A percentile compares a stretch with the other conserved stretches of the same genome.
Evolutionary conservation across 2,329 filamentous ascomycete species (phyloP).

Genomic region (Hypoxylon sp.): DNA sequence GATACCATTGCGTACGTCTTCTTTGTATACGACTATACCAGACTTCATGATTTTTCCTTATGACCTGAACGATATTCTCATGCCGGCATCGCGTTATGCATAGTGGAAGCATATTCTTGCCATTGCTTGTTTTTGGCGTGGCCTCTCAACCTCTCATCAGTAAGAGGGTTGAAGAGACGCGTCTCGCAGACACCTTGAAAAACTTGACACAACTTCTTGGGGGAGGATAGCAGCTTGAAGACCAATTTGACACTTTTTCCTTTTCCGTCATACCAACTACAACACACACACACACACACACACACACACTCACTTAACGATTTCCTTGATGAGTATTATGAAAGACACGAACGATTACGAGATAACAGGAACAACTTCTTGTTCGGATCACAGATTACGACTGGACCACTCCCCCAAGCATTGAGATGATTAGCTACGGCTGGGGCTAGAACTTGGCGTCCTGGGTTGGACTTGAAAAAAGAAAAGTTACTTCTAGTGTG

Average conservation of each 20-base stretch:
- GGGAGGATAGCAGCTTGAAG: slow-evolving; percentile 32
- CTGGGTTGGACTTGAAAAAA: slow-evolving; percentile 36
- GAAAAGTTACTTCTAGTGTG: slow-evolving; percentile 35
- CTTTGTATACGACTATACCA: slow-evolving; percentile 40
- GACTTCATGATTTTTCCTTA: slow-evolving; percentile 40
- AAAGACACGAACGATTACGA: slow-evolving; percentile 44
- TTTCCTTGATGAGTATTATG: slow-evolving; percentile 39
- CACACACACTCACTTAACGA: slow-evolving; percentile 16
- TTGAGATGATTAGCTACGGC: slow-evolving; percentile 37
- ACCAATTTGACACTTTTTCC: slow-evolving; percentile 40
- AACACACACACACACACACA: too few species aligned
- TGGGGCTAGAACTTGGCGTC: slow-evolving; percentile 43
- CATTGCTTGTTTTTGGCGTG: slow-evolving; percentile 3
- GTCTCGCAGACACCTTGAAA: slow-evolving; percentile 4
- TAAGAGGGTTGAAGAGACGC: slow-evolving; percentile 15
- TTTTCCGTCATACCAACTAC: too few species aligned
- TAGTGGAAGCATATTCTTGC: slow-evolving; percentile 24
- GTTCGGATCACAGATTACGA: slow-evolving; percentile 45
- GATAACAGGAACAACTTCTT: slow-evolving; percentile 38
- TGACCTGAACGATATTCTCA: slow-evolving; percentile 38
- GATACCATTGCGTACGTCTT: slow-evolving; percentile 24
- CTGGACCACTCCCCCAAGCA: slow-evolving; percentile 33
- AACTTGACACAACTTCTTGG: slow-evolving; percentile 16
- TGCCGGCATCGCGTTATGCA: slow-evolving; percentile 28
- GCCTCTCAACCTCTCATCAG: slow-evolving; percentile 20